Conservation (phyloP, 2,329 filamentous ascomycete genomes). For the Fusarium liriodendri region DNA sequence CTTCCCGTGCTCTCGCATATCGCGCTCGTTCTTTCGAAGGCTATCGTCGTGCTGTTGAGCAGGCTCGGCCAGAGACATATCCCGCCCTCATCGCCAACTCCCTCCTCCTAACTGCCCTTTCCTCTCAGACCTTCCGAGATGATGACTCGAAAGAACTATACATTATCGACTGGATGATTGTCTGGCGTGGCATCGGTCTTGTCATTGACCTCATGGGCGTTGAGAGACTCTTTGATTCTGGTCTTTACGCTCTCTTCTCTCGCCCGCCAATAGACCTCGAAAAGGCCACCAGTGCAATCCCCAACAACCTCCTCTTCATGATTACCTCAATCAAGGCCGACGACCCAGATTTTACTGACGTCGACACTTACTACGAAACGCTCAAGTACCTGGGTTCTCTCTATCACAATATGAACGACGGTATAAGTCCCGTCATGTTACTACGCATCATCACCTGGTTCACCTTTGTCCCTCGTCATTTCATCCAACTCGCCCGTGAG, state of each 20-base stretch:
- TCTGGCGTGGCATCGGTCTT: conserved; percentile 65
- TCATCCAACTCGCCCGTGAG: conserved; percentile 57
- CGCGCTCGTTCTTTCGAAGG: conserved; percentile 62
- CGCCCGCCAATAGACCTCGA: conserved; percentile 62
- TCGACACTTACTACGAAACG: conserved; percentile 57
- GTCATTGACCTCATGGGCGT: conserved; percentile 54
- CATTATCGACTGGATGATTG: conserved; percentile 66
- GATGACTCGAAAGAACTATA: conserved; percentile 57
- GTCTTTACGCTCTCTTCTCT: conserved; percentile 60
- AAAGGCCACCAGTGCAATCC: conserved; percentile 54
- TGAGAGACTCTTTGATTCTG: conserved; percentile 50
- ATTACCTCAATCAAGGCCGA: conserved; percentile 55
- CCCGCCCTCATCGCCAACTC: conserved; percentile 64
- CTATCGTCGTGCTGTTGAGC: conserved; percentile 63
- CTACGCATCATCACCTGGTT: conserved; percentile 65
- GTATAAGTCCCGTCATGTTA: conserved; percentile 57
- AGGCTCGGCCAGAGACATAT: conserved; percentile 57
- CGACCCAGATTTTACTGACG: conserved; percentile 55
- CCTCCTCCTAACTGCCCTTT: conserved; percentile 62
- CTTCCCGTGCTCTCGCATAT: conserved; percentile 55
- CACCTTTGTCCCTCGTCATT: conserved; percentile 59
- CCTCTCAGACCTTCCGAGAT: conserved; percentile 64
- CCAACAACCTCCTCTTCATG: conserved; percentile 62
- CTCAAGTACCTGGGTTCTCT: conserved; percentile 64
- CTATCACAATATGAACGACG: conserved; percentile 59